These are phyloP conservation scores for Suillus subaureus DNA, from an alignment of 768 basidiomycete genomes.

Conservation along the genomic window DNA sequence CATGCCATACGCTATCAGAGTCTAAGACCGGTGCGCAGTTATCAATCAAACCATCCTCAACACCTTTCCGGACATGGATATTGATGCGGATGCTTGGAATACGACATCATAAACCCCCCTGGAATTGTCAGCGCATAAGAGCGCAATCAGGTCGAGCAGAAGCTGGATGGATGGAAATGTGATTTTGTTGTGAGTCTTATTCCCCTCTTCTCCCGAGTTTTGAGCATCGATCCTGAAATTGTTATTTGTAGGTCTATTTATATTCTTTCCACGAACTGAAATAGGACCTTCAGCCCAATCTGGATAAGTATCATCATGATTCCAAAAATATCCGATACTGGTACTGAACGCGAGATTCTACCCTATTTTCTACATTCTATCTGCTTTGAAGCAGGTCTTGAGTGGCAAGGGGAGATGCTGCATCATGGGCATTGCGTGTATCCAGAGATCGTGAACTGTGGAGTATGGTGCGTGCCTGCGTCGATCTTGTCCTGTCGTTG, in stretches of 20 bases:
- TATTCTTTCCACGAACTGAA: conserved; percentile 56
- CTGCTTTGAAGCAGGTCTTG: conserved; percentile 73
- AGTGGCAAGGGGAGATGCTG: conserved; percentile 60
- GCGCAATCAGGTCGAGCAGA: conserved; percentile 70
- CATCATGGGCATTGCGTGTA: conserved; percentile 71
- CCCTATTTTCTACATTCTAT: conserved; percentile 76
- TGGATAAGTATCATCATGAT: too few relatives aligned
- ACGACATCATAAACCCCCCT: conserved; percentile 68
- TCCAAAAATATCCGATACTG: conserved; percentile 32
- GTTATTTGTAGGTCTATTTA: conserved; percentile 64
- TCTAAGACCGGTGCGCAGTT: conserved; percentile 93
- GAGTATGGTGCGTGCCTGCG: conserved; percentile 55
- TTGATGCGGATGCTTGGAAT: conserved; percentile 47
- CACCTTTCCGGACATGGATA: not conserved
- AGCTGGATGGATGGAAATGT: conserved; percentile 68
- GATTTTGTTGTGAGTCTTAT: conserved; percentile 46
- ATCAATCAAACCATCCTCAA: conserved; percentile 66
- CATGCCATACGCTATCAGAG: conserved; percentile 80
- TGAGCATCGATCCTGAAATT: not conserved
- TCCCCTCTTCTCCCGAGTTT: not conserved
- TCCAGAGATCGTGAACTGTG: conserved; percentile 95
- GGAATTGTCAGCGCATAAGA: conserved; percentile 72
- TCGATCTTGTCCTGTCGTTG: too few relatives aligned
- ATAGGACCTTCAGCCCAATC: conserved; percentile 74
- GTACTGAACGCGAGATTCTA: conserved; percentile 40